phyloP scores from a whole-genome alignment of 2,329 filamentous ascomycete species.

The Neofusicoccum cordaticola region DNA sequence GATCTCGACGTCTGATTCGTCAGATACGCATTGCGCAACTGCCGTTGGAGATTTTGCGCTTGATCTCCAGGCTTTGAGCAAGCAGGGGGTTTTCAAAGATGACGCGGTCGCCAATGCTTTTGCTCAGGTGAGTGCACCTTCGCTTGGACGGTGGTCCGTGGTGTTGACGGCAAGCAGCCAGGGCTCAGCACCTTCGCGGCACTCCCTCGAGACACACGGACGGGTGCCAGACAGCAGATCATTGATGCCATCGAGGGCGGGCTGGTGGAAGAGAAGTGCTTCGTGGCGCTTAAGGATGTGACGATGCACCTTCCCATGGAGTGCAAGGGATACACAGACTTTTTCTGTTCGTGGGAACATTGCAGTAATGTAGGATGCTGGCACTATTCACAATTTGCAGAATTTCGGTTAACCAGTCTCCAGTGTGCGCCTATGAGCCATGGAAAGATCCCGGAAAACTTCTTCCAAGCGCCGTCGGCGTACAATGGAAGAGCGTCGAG shows the following conservation, averaged over 20 bases:
- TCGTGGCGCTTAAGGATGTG: slow-evolving; percentile 40
- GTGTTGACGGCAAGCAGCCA: neutral
- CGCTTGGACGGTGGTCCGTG: neutral
- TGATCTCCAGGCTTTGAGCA: neutral
- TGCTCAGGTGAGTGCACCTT: neutral
- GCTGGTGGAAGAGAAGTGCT: slow-evolving; percentile 19
- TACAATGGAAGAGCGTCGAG: slow-evolving; percentile 57
- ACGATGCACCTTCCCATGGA: slow-evolving; percentile 55
- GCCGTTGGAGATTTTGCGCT: slow-evolving; percentile 7
- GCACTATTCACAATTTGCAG: neutral
- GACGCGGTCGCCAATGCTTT: neutral
- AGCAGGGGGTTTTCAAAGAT: neutral
- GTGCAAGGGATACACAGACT: slow-evolving; percentile 58
- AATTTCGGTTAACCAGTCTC: neutral
- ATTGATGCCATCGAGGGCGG: slow-evolving; percentile 28
- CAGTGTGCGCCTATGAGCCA: slow-evolving; percentile 4
- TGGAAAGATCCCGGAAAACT: slow-evolving; percentile 19
- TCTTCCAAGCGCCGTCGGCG: slow-evolving; percentile 42
- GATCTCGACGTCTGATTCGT: neutral
- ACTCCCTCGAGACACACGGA: slow-evolving; percentile 39
- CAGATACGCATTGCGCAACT: neutral
- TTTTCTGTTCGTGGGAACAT: slow-evolving; percentile 55
- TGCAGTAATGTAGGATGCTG: slow-evolving; percentile 47
- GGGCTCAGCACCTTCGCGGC: slow-evolving; percentile 51
- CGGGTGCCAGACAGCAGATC: slow-evolving; percentile 40